A percentile compares a stretch with the other conserved stretches of the same genome.
Conservation (phyloP, 495 filamentous ascomycete genomes). For the Ramalina peruviana region DNA sequence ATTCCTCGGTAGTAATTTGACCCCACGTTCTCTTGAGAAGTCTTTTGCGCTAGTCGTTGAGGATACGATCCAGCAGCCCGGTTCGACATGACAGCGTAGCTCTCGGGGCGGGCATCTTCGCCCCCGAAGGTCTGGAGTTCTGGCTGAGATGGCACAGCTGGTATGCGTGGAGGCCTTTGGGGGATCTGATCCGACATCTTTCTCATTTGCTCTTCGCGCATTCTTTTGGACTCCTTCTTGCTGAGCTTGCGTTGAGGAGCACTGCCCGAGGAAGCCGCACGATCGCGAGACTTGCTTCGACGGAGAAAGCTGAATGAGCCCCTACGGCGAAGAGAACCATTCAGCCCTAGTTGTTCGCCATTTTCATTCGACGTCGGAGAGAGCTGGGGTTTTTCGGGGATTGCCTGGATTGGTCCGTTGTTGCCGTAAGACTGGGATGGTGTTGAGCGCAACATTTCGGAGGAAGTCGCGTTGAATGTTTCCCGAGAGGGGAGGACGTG, state of each 20-base stretch:
- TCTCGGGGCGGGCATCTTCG: slow-evolving; percentile 50
- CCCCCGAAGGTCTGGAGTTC: slow-evolving; percentile 61
- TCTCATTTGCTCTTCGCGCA: slow-evolving; percentile 48
- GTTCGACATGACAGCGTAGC: slow-evolving; percentile 46
- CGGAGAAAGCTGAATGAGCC: slow-evolving; percentile 54
- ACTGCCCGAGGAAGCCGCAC: slow-evolving; percentile 23
- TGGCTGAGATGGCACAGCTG: slow-evolving; percentile 50
- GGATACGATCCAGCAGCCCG: slow-evolving; percentile 24
- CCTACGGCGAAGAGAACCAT: slow-evolving; percentile 21
- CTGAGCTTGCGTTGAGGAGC: slow-evolving; percentile 45
- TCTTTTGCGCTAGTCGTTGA: slow-evolving; percentile 13
- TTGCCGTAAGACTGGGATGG: too few species aligned
- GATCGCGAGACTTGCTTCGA: slow-evolving; percentile 67
- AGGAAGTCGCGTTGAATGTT: too few species aligned
- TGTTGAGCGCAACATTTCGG: too few species aligned
- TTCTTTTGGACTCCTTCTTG: slow-evolving; percentile 49
- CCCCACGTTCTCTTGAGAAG: slow-evolving; percentile 10
- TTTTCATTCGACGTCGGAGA: neutral
- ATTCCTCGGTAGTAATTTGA: slow-evolving; percentile 16
- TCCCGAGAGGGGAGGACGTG: too few species aligned
- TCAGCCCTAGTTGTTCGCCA: neutral
- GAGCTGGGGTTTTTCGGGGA: neutral
- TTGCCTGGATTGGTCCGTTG: neutral
- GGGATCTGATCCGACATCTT: slow-evolving; percentile 45
- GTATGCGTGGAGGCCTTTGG: slow-evolving; percentile 63